These are phyloP conservation scores for Lodderomyces theae DNA, from an alignment of 1,139 yeast species.

Conservation along the genomic window DNA sequence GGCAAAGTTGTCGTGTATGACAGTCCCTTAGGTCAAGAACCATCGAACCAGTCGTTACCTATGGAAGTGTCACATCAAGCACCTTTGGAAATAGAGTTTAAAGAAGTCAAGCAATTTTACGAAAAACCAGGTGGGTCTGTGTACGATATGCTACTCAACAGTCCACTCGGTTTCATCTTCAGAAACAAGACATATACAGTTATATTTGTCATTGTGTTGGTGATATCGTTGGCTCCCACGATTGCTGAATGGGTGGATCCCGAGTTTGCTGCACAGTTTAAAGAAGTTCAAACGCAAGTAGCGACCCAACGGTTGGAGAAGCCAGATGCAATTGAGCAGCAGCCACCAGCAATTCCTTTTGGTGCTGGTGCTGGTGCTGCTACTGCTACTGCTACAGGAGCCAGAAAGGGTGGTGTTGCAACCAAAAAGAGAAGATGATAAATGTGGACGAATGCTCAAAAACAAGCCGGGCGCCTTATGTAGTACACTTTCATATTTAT, in stretches of 20 bases:
- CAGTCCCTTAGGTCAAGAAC: slow-evolving; percentile 19
- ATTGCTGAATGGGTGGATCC: slow-evolving; percentile 33
- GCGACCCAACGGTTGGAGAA: slow-evolving; percentile 9
- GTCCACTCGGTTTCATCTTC: slow-evolving; percentile 47
- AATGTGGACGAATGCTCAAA: too few species aligned
- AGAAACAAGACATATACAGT: slow-evolving; percentile 35
- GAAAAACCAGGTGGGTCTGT: slow-evolving; percentile 35
- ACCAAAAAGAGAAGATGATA: slow-evolving; percentile 12
- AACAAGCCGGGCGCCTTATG: too few species aligned
- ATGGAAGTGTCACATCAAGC: slow-evolving; percentile 15
- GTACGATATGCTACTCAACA: slow-evolving; percentile 32
- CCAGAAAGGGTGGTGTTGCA: slow-evolving; percentile 6
- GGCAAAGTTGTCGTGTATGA: slow-evolving; percentile 22
- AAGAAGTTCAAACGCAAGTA: slow-evolving; percentile 23
- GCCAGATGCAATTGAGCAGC: slow-evolving; percentile 3
- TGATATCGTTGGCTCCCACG: slow-evolving; percentile 37
- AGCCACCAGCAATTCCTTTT: neutral
- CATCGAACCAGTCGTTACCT: slow-evolving; percentile 20
- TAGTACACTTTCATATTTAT: neutral
- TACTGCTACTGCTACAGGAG: neutral
- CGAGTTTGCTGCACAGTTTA: slow-evolving; percentile 35
- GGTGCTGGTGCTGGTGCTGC: neutral
- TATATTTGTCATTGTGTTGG: slow-evolving; percentile 28
- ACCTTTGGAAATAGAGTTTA: slow-evolving; percentile 25
- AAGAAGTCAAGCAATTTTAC: slow-evolving; percentile 31